Evolutionary conservation across 2,329 filamentous ascomycete species (phyloP), one percentile per base, ranked within the genome.

Genomic region (Exserohilum rostratum): DNA sequence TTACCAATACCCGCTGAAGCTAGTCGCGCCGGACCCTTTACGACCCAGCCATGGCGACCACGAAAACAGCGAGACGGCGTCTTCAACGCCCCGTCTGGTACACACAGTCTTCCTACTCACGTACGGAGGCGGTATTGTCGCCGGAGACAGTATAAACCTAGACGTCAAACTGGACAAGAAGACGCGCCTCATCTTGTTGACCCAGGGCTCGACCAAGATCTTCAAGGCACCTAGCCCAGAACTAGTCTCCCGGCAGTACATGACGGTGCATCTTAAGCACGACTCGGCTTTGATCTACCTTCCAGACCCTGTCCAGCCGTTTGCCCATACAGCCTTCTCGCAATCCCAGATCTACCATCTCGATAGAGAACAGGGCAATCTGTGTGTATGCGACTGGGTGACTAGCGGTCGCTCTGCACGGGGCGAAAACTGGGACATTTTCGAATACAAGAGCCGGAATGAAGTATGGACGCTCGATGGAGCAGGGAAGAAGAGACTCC

Each of bases 361-460:
- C 10, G 49, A 68, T n/a, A 31, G 76, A 88, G 46, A 79, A 79
- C 45, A 74, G 67, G 52, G 74, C 6, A 77, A 88, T 35, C 77
- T 98, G 12, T 96, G 92, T 70, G 82, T 96, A 2, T 79, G 96
- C 40, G 95, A 99, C 75, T 99, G 95, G 95, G 92, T 98, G 6
- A 96, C 88, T 2, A 90, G 93, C 69, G 95, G 95, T 6, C 86
- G 95, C 15, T 85, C 83, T 4, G 93, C 95, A 4, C 85, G 90
- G 42, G 93, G 92, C 20, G 95, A 99, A 77, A 83, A 91, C 60
- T 99, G 95, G 95, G 88, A 87, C 64, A 87, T 97, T 57, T 79
- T 83, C 52, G 83, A 83, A 58, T 98, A 95, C 86, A 85, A 82
- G 54, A 92, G 91, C 9, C 84, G 90, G 61, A 98, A 97, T 70